These are phyloP conservation scores for Saxispiralis lemnorum DNA, from an alignment of 495 filamentous ascomycete species.

Conservation along the genomic window DNA sequence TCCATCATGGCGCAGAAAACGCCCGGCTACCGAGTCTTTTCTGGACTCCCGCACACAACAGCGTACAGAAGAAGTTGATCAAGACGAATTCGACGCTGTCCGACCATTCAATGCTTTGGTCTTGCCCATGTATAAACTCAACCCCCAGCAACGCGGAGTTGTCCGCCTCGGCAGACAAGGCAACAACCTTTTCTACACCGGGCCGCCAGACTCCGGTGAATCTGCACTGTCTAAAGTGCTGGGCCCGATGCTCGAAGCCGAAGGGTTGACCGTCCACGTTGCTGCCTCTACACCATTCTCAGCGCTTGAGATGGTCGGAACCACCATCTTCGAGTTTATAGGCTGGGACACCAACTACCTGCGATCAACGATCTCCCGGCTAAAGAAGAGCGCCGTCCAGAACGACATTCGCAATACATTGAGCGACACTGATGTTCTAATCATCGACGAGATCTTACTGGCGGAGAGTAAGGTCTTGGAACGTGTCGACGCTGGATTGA, in stretches of 20 bases:
- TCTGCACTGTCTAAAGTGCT: slow-evolving; percentile 38
- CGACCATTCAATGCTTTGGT: no score
- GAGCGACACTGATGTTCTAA: slow-evolving; percentile 24
- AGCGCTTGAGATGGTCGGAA: slow-evolving; percentile 35
- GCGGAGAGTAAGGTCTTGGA: slow-evolving; percentile 39
- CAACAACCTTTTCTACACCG: slow-evolving; percentile 45
- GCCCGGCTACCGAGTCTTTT: no score
- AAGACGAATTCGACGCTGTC: no score
- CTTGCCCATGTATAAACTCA: no score
- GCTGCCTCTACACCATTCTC: slow-evolving; percentile 39
- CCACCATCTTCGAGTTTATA: slow-evolving; percentile 34
- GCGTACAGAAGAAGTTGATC: no score
- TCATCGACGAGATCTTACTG: slow-evolving; percentile 36
- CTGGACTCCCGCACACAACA: no score
- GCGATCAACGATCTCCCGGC: slow-evolving; percentile 15
- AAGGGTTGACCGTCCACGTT: no score
- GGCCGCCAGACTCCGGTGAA: slow-evolving; percentile 44
- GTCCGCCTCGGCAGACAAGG: background rate
- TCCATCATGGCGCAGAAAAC: no score
- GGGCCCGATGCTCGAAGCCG: no score
- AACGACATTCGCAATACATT: slow-evolving; percentile 29
- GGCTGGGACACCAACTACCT: slow-evolving; percentile 31
- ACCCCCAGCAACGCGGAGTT: no score
- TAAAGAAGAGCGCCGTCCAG: slow-evolving; percentile 16
- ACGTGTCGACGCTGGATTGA: slow-evolving; percentile 34